These are phyloP conservation scores for Xylariaceae sp. DNA, from an alignment of 2,329 filamentous ascomycete species.

Conservation along the genomic window DNA sequence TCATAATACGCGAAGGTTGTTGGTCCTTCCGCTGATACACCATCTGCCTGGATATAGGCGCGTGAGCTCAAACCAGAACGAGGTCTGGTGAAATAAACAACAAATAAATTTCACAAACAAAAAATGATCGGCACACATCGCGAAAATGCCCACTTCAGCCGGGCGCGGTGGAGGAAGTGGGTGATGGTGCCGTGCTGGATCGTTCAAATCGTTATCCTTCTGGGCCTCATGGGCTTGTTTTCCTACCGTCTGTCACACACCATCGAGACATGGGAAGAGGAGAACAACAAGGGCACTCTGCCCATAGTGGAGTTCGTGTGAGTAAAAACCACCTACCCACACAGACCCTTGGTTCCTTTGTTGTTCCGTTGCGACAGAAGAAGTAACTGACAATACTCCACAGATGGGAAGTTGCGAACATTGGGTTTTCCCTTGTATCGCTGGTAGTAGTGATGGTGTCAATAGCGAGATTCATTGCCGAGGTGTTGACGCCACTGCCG, in stretches of 20 bases:
- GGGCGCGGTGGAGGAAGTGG: conserved; percentile 46
- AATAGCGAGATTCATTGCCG: conserved; percentile 42
- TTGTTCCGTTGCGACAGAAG: not conserved
- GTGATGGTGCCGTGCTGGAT: conserved; percentile 48
- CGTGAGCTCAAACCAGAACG: too few species aligned
- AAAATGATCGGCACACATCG: conserved; percentile 40
- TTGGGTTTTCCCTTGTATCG: conserved; percentile 44
- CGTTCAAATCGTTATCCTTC: conserved; percentile 42
- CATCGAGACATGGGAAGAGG: conserved; percentile 38
- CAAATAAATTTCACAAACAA: not conserved
- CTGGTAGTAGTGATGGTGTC: conserved; percentile 45
- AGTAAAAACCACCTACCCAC: conserved; percentile 21
- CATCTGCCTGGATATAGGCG: too few species aligned
- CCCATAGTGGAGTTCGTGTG: conserved; percentile 48
- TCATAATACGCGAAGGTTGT: too few species aligned
- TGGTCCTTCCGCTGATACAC: too few species aligned
- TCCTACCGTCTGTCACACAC: conserved; percentile 48
- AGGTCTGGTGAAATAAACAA: not conserved
- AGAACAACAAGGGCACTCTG: conserved; percentile 35
- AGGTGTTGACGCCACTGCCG: conserved; percentile 50
- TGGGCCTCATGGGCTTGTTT: conserved; percentile 47
- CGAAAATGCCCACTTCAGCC: conserved; percentile 48
- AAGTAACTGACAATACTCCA: not conserved
- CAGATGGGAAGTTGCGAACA: conserved; percentile 52
- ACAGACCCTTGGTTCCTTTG: not conserved